Evolutionary conservation across 2,329 filamentous ascomycete genomes (phyloP).

Genomic region (Didymella keratinophila): DNA sequence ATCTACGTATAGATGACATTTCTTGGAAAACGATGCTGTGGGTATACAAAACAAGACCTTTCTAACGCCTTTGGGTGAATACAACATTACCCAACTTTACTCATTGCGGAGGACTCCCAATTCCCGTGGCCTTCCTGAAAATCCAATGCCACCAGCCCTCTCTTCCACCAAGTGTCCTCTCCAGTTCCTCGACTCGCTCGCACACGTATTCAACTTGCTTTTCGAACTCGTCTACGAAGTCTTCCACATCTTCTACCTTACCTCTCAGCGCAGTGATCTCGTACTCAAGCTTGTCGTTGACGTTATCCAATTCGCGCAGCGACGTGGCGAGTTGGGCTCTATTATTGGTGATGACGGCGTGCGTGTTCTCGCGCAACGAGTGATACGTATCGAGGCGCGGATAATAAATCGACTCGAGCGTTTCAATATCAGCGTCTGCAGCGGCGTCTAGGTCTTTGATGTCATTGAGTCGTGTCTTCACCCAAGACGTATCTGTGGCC

Average conservation of each 20-base stretch:
- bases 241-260: conserved; percentile 86
- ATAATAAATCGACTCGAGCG: conserved; percentile 74
- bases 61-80: not conserved
- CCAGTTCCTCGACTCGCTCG: conserved; percentile 57
- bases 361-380: conserved; percentile 70
- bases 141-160: conserved; percentile 50
- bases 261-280: conserved; percentile 82
- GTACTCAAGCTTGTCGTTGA: conserved; percentile 89
- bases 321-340: conserved; percentile 72
- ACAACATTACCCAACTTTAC: not conserved
- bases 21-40: not conserved
- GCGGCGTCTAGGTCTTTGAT: conserved; percentile 68
- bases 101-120: conserved; percentile 28
- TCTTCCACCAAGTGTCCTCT: conserved; percentile 62
- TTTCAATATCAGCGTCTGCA: conserved; percentile 64
- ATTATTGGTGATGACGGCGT: conserved; percentile 74
- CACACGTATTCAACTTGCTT: conserved; percentile 63
- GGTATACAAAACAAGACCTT: conserved; percentile 10
- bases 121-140: conserved; percentile 38
- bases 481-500: conserved; percentile 67
- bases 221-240: conserved; percentile 81
- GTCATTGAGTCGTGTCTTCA: conserved; percentile 62
- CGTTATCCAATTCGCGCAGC: conserved; percentile 78
- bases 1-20: not conserved
- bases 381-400: conserved; percentile 75